Base-by-base conservation (phyloP, 305 asterid species). In the Solanum hybrid region DNA sequence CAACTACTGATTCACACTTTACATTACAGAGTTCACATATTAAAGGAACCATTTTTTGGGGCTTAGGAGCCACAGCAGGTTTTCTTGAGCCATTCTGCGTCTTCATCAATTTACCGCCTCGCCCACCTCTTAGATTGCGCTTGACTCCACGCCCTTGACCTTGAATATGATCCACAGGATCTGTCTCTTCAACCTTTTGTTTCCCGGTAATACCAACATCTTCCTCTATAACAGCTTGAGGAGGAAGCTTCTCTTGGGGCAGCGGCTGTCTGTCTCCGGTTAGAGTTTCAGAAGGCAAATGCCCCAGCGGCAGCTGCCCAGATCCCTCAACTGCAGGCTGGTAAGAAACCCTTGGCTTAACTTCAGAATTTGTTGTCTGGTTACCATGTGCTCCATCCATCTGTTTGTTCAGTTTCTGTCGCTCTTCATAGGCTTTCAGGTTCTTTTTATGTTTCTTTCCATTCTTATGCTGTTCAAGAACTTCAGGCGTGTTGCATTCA, bases 371-470 rank as follows among this genome's bases (percentile, higher is more conserved):
- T 45, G 93, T 45, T 15, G 89, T 26, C 69, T 86, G 95, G 71
- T 87, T 92, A 87, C 82, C 87, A 66, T 76, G 94, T 31, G 45
- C 84, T 69, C 78, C 88, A 91, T 78, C 89, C 91, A 79, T 88
- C 88, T 36, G 79, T 85, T 89, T 87, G 91, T 90, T 92, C 90
- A 80, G 82, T 75, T 92, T 92, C 85, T 93, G 95, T 27, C 88
- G 64, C 87, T 92, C 95, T 90, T 92, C 93, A 29, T 91, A 81
- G 69, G 86, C 92, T 91, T 93, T 94, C 86, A 93, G 45, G 64
- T 94, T 94, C 94, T 93, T 95, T 89, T 90, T 89, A 87, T 95
- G 96, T 89, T 92, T 94, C 89, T 95, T 95, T 87, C 97, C 97
- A 35, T 87, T 93, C 90, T 88, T 73, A 91, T 94, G 97, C 85